Percentiles rank a stretch among this genome's conserved stretches.
phyloP scores from a whole-genome alignment of 2,329 filamentous ascomycete genomes.

The Orbilia ellipsospora region DNA sequence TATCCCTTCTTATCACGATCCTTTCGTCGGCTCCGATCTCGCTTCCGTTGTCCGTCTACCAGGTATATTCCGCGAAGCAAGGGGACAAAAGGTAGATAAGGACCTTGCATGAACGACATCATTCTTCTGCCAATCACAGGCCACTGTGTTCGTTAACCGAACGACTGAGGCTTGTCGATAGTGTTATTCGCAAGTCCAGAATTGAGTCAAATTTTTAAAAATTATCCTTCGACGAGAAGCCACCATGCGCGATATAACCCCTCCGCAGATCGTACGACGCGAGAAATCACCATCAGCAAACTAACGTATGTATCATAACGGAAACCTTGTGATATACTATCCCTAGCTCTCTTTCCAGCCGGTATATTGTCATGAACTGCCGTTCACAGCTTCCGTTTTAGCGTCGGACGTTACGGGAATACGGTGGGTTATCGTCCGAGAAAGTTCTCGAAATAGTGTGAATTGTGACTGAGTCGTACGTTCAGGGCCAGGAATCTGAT shows the following conservation, averaged over 20 bases:
- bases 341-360: neutral
- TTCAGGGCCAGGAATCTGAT: too few relatives aligned
- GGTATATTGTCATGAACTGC: conserved; percentile 7
- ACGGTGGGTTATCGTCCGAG: neutral
- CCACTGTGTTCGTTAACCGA: conserved; percentile 7
- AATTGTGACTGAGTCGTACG: too few relatives aligned
- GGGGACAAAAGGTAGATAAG: conserved; percentile 5
- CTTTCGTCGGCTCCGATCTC: conserved; percentile 13
- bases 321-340: conserved; percentile 24
- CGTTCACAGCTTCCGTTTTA: conserved; percentile 41
- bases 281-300: conserved; percentile 24
- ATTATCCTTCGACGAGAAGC: conserved; percentile 5
- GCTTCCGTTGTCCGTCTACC: conserved; percentile 18
- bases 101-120: conserved; percentile 29
- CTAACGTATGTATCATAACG: neutral
- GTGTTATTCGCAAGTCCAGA: too few relatives aligned
- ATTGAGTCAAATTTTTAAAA: neutral
- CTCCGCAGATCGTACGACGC: conserved; percentile 13
- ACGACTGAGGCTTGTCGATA: neutral
- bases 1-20: conserved; percentile 10
- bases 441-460: neutral
- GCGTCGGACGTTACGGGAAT: conserved; percentile 23
- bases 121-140: conserved; percentile 8
- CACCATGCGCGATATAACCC: conserved; percentile 7
- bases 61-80: conserved; percentile 18